Conservation (phyloP, 192 early-diverging fungal genomes). For the Podochytrium sp. region DNA sequence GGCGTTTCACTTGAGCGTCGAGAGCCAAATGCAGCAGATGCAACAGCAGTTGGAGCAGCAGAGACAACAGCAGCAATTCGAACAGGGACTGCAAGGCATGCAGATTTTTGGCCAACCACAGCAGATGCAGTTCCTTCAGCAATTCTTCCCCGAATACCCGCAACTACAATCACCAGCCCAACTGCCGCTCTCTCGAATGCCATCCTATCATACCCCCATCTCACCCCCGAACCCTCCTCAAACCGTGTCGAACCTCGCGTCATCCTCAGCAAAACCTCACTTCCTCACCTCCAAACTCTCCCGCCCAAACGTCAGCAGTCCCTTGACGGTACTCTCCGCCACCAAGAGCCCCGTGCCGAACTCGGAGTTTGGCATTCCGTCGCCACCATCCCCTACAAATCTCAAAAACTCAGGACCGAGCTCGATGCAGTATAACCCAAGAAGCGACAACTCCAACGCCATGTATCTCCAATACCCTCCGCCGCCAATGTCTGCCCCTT, state of each 20-base stretch:
- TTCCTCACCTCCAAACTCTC: too few relatives aligned
- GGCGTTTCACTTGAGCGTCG: not conserved
- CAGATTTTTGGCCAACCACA: slow-evolving; percentile 28
- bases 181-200: slow-evolving; percentile 3
- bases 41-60: not conserved
- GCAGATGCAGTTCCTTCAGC: slow-evolving; percentile 5
- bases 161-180: not conserved
- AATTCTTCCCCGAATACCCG: not conserved
- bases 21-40: not conserved
- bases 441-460: too few relatives aligned
- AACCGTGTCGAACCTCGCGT: slow-evolving; percentile 36
- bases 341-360: not conserved
- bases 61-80: not conserved
- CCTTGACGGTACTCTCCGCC: not conserved
- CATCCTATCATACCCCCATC: not conserved
- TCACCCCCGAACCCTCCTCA: slow-evolving; percentile 4
- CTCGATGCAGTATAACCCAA: too few relatives aligned
- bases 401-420: not conserved
- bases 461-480: too few relatives aligned
- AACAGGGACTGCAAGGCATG: slow-evolving; percentile 10
- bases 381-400: not conserved
- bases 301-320: too few relatives aligned
- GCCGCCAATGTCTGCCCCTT: too few relatives aligned
- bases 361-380: too few relatives aligned
- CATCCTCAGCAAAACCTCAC: slow-evolving; percentile 46